Percentiles rank a stretch among this genome's conserved stretches.
phyloP scores from a whole-genome alignment of 805 yeast species.

The Yarrowia sp. region DNA sequence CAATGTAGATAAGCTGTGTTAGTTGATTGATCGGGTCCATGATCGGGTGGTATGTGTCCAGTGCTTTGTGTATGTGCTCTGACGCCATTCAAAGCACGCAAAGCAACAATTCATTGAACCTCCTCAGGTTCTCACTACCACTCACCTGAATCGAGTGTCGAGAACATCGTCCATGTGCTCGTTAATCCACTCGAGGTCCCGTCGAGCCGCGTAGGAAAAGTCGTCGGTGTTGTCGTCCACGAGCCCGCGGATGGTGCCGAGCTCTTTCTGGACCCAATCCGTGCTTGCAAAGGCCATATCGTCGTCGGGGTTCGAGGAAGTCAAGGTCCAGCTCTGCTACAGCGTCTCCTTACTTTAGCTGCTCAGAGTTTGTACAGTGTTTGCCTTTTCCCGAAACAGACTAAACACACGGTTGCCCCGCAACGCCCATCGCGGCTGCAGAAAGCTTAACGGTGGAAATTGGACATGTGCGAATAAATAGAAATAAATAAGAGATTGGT shows the following conservation, averaged over 20 bases:
- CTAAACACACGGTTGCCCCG: conserved; percentile 20
- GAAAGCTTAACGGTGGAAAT: too few relatives aligned
- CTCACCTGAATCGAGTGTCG: conserved; percentile 34
- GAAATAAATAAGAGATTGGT: too few relatives aligned
- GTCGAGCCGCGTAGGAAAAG: conserved; percentile 43
- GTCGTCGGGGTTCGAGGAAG: neutral
- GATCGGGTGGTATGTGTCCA: too few relatives aligned
- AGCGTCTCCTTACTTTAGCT: neutral
- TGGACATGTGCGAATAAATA: too few relatives aligned
- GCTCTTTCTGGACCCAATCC: conserved; percentile 50
- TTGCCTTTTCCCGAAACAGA: conserved; percentile 22
- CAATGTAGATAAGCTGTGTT: conserved; percentile 24
- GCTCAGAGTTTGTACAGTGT: conserved; percentile 2
- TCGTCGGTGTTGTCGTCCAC: conserved; percentile 44
- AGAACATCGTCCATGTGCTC: conserved; percentile 44
- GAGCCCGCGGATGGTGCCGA: conserved; percentile 43
- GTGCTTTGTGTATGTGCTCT: too few relatives aligned
- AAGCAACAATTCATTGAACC: too few relatives aligned
- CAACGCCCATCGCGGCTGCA: neutral
- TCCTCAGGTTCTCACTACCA: conserved; percentile 5
- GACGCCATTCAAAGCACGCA: too few relatives aligned
- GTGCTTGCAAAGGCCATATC: conserved; percentile 45
- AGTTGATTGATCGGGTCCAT: neutral
- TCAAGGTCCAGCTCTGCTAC: neutral
- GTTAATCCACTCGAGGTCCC: conserved; percentile 45